A percentile compares a stretch with the other conserved stretches of the same genome.
These are phyloP conservation scores for Xylaria sp. DNA, from an alignment of 2,329 filamentous ascomycete species.

Conservation along the genomic window DNA sequence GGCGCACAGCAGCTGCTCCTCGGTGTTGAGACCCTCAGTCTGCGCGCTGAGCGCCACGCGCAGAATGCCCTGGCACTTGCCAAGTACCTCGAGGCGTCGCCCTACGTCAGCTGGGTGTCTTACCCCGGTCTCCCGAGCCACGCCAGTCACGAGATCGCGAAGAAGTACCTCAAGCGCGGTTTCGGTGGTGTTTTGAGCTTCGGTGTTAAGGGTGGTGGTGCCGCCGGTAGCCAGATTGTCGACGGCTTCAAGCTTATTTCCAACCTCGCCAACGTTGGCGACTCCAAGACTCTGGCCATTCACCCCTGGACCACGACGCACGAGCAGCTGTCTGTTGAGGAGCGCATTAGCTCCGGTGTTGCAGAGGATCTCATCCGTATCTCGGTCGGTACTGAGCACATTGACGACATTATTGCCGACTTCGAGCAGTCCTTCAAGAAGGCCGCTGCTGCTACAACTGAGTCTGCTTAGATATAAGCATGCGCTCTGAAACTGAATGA, in stretches of 20 bases:
- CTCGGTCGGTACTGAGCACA: constrained; percentile 92
- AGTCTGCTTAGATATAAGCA: constrained; percentile 30
- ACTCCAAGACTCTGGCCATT: constrained; percentile 90
- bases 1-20: constrained; percentile 87
- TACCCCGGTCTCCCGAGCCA: constrained; percentile 87
- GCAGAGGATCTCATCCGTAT: constrained; percentile 91
- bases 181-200: constrained; percentile 91
- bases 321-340: constrained; percentile 76
- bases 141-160: constrained; percentile 70
- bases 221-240: constrained; percentile 80
- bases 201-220: constrained; percentile 81
- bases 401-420: constrained; percentile 94
- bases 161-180: constrained; percentile 79
- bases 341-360: constrained; percentile 74
- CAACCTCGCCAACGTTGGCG: constrained; percentile 92
- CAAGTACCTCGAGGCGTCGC: constrained; percentile 74
- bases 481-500: neutral
- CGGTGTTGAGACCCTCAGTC: constrained; percentile 81
- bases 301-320: constrained; percentile 96
- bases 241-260: constrained; percentile 94
- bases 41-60: constrained; percentile 82
- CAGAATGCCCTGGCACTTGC: constrained; percentile 77
- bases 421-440: constrained; percentile 85
- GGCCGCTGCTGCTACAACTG: constrained; percentile 44
- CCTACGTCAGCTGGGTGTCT: constrained; percentile 85